Conservation (phyloP, 495 filamentous ascomycete species). For the Xylaria scruposa region DNA sequence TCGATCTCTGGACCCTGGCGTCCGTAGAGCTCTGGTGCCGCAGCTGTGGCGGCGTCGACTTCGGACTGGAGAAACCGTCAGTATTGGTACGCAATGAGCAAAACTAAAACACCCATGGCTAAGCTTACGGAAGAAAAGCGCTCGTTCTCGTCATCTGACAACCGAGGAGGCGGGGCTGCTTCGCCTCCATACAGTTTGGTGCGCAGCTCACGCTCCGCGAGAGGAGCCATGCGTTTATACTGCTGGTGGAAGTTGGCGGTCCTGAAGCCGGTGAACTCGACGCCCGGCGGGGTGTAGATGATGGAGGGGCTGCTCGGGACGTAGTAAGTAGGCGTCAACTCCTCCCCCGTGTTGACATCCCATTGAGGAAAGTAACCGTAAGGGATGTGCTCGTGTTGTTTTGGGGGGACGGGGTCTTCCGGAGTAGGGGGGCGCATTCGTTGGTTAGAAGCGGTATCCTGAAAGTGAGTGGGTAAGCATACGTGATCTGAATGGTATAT, state of each 20-base stretch:
- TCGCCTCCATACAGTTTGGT: constrained; percentile 17
- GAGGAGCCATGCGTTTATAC: constrained; percentile 37
- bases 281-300: constrained; percentile 35
- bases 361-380: background rate
- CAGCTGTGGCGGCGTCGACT: constrained; percentile 4
- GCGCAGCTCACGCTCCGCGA: constrained; percentile 24
- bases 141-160: constrained; percentile 9
- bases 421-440: constrained; percentile 31
- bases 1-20: background rate
- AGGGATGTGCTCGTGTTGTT: constrained; percentile 13
- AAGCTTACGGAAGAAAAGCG: constrained; percentile 21
- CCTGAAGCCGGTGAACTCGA: constrained; percentile 1
- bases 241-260: constrained; percentile 18
- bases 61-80: background rate
- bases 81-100: background rate
- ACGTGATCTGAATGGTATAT: background rate
- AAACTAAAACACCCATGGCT: background rate
- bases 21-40: background rate
- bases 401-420: background rate
- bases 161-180: background rate
- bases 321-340: constrained; percentile 34
- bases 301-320: constrained; percentile 34
- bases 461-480: background rate
- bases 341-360: constrained; percentile 31
- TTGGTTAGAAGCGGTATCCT: constrained; percentile 17